Conservation (phyloP, 768 basidiomycete species). For the Mycena albidolilacea region DNA sequence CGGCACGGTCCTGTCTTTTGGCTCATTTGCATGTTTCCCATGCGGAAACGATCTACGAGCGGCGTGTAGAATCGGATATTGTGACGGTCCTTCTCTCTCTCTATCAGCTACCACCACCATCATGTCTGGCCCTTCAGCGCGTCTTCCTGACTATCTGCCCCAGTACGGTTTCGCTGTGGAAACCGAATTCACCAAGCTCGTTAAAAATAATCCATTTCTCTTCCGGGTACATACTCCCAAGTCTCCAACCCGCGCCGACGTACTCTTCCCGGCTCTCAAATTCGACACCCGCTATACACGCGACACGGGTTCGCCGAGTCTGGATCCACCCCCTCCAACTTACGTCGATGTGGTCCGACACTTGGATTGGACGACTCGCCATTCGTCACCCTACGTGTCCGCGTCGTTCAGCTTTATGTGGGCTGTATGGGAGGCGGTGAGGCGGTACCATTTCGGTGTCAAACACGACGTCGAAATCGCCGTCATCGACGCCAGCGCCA, state of each 20-base stretch:
- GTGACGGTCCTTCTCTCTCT: not conserved
- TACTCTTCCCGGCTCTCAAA: conserved; percentile 75
- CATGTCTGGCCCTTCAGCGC: conserved; percentile 25
- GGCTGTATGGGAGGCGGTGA: conserved; percentile 87
- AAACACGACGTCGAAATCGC: conserved; percentile 87
- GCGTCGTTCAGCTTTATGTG: conserved; percentile 87
- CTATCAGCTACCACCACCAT: conserved; percentile 11
- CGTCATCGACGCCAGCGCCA: conserved; percentile 77
- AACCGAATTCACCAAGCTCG: conserved; percentile 72
- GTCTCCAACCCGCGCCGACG: conserved; percentile 67
- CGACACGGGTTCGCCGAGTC: conserved; percentile 46
- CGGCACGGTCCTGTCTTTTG: not conserved
- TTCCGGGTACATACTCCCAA: conserved; percentile 88
- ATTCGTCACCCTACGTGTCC: conserved; percentile 78
- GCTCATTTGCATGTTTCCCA: conserved; percentile 11
- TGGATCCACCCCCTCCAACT: conserved; percentile 54
- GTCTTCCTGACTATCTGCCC: conserved; percentile 57
- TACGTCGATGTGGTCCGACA: conserved; percentile 78
- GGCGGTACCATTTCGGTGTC: conserved; percentile 78
- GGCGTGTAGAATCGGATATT: not conserved
- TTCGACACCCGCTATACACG: conserved; percentile 66
- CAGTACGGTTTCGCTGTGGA: conserved; percentile 82
- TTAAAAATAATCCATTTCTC: conserved; percentile 78
- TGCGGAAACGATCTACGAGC: conserved; percentile 3
- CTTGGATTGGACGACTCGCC: conserved; percentile 83